Evolutionary conservation across 371 early-diverging fungal species (phyloP).

Genomic region (Mortierella sp.): DNA sequence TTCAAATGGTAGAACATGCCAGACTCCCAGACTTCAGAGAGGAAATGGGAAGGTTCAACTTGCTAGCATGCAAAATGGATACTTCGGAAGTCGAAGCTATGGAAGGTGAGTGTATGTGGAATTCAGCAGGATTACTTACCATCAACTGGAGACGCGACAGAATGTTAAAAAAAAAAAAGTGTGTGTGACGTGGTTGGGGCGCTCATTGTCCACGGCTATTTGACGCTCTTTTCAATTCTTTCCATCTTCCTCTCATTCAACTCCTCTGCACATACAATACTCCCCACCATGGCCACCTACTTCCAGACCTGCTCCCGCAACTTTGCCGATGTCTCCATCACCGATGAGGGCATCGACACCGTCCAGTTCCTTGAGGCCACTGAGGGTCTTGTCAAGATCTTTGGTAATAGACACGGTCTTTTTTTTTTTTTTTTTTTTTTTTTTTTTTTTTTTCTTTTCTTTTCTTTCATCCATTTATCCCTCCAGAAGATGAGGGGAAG

Average conservation of each 20-base stretch:
- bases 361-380: slow-evolving; percentile 89
- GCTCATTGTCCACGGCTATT: not conserved
- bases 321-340: slow-evolving; percentile 76
- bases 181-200: no score
- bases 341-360: slow-evolving; percentile 79
- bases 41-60: slow-evolving; percentile 16
- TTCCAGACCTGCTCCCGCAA: slow-evolving; percentile 73
- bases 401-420: slow-evolving; percentile 71
- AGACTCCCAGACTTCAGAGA: slow-evolving; percentile 26
- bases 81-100: no score
- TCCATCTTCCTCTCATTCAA: slow-evolving; percentile 4
- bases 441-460: slow-evolving; percentile 12
- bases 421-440: not conserved
- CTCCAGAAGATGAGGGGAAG: not conserved
- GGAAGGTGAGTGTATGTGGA: no score
- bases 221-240: not conserved
- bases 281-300: slow-evolving; percentile 64
- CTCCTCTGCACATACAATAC: not conserved
- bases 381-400: slow-evolving; percentile 81
- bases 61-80: no score
- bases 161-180: no score
- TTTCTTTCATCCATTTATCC: not conserved
- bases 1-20: slow-evolving; percentile 25
- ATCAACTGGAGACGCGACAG: no score
- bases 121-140: no score